Conservation (phyloP, 140 eudicot species). For the Cichorium intybus region DNA sequence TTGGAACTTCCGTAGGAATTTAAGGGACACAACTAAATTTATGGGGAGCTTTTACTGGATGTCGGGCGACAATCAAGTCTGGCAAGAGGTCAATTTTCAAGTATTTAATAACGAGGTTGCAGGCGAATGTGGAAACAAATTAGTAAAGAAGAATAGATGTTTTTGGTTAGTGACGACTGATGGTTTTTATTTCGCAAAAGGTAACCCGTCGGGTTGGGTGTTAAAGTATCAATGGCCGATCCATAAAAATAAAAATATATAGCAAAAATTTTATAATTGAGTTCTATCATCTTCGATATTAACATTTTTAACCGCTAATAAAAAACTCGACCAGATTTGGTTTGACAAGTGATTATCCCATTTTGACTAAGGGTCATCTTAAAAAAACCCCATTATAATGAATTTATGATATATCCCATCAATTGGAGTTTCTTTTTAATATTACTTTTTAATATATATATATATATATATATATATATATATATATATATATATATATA, state of each 20-base stretch:
- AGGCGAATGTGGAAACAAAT: neutral
- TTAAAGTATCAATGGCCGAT: neutral
- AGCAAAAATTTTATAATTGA: too few relatives aligned
- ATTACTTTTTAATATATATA: too few relatives aligned
- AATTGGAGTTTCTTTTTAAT: too few relatives aligned
- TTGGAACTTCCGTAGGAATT: conserved; percentile 1
- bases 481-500: too few relatives aligned
- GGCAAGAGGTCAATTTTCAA: conserved; percentile 1
- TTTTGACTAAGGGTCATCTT: too few relatives aligned
- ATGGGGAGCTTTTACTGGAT: conserved; percentile 23
- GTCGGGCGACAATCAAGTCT: neutral
- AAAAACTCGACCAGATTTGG: too few relatives aligned
- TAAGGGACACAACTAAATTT: neutral
- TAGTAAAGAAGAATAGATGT: neutral
- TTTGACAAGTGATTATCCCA: too few relatives aligned
- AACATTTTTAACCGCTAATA: too few relatives aligned
- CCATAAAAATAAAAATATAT: neutral
- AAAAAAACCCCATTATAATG: too few relatives aligned
- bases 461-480: too few relatives aligned
- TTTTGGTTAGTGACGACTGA: neutral
- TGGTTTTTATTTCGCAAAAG: neutral
- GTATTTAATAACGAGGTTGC: conserved; percentile 1
- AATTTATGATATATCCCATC: too few relatives aligned
- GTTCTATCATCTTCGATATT: neutral
- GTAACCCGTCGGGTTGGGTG: neutral